These are phyloP conservation scores for Ambrosia trifida DNA, from an alignment of 129 eudicot genomes.

Conservation along the genomic window DNA sequence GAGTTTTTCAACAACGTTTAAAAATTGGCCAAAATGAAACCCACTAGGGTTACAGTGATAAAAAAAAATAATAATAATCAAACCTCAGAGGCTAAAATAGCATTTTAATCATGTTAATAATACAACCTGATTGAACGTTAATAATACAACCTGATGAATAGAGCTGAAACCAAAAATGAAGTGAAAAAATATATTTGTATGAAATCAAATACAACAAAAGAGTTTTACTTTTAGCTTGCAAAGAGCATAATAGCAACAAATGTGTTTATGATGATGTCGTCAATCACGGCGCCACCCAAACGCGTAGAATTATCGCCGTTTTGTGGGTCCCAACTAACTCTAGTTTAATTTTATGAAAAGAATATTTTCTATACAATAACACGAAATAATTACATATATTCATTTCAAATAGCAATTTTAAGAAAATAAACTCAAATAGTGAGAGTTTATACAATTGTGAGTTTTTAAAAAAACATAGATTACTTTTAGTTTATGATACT, in stretches of 20 bases:
- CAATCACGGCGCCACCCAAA: conserved; percentile 39
- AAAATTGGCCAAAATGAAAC: no score
- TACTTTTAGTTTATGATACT: no score
- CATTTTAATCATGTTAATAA: no score
- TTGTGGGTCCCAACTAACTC: conserved; percentile 26
- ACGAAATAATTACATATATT: not conserved
- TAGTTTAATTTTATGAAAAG: not conserved
- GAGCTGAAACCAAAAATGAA: not conserved
- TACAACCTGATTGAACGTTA: no score
- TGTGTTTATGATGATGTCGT: conserved; percentile 28
- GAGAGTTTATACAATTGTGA: not conserved
- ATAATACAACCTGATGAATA: no score
- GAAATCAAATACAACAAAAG: not conserved
- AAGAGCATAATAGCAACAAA: conserved; percentile 21
- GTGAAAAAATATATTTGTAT: not conserved
- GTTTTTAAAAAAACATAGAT: no score
- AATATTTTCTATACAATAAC: not conserved
- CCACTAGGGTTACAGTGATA: no score
- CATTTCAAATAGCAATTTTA: not conserved
- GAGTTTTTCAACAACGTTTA: no score
- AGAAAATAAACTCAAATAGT: not conserved
- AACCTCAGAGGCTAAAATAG: no score
- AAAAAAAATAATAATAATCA: no score
- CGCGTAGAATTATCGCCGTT: conserved; percentile 40
- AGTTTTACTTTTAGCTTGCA: conserved; percentile 17